Conservation (phyloP, 2,329 filamentous ascomycete genomes). For the Onygenales sp. region DNA sequence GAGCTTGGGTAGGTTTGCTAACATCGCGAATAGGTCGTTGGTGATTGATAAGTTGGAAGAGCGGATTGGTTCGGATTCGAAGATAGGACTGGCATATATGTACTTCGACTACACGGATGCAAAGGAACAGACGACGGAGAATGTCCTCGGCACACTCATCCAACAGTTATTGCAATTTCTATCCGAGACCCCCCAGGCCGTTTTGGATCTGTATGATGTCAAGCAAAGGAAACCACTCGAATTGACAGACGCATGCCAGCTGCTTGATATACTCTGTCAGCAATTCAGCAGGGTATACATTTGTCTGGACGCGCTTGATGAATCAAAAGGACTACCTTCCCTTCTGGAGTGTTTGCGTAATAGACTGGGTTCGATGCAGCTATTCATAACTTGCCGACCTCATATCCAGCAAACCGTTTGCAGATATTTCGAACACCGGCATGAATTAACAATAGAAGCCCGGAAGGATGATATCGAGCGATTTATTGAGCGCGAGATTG, state of each 20-base stretch:
- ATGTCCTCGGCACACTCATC: slow-evolving; percentile 7
- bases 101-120: slow-evolving; percentile 11
- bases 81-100: slow-evolving; percentile 9
- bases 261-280: neutral
- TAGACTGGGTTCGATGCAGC: neutral
- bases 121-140: slow-evolving; percentile 8
- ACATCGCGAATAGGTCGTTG: neutral
- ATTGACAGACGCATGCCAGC: neutral
- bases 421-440: neutral
- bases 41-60: neutral
- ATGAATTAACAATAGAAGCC: neutral
- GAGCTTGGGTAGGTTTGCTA: too few relatives aligned
- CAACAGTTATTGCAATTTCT: slow-evolving; percentile 6
- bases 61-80: neutral
- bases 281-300: slow-evolving; percentile 7
- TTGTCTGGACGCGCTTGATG: slow-evolving; percentile 9
- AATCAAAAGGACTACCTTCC: slow-evolving; percentile 2
- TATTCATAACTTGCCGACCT: neutral
- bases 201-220: neutral
- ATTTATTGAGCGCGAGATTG: neutral
- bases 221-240: neutral
- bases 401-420: neutral
- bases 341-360: slow-evolving; percentile 1
- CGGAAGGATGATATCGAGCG: neutral
- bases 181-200: slow-evolving; percentile 2